These are phyloP conservation scores for Verbena officinalis DNA, from an alignment of 257 asterid genomes.

Conservation along the genomic window DNA sequence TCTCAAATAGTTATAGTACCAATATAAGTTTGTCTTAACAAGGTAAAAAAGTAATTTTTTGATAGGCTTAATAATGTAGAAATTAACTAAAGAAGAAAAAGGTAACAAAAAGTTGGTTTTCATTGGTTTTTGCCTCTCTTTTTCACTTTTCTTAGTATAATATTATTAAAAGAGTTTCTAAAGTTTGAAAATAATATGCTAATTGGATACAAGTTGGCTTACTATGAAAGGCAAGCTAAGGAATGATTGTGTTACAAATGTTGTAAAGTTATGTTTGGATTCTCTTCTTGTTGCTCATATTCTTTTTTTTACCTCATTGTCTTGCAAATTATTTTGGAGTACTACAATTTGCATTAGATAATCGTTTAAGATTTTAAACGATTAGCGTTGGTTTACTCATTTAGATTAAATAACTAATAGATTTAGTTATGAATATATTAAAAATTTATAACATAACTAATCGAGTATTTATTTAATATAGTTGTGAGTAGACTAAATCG, in stretches of 20 bases:
- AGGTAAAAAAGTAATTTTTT: background rate
- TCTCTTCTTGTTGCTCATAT: background rate
- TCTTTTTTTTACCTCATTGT: slow-evolving; percentile 10
- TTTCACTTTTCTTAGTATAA: background rate
- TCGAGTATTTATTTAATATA: too few relatives aligned
- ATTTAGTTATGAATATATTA: too few relatives aligned
- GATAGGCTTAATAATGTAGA: background rate
- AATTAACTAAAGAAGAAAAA: background rate
- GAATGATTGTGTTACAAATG: slow-evolving; percentile 11
- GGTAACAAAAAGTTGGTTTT: background rate
- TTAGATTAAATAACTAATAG: too few relatives aligned
- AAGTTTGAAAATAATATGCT: background rate
- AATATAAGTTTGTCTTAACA: background rate
- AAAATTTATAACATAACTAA: too few relatives aligned
- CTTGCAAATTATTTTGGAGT: background rate
- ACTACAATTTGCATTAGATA: too few relatives aligned
- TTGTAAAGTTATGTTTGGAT: background rate
- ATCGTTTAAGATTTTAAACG: too few relatives aligned
- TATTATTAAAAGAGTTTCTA: background rate
- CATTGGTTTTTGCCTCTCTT: background rate
- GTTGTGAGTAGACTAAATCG: too few relatives aligned
- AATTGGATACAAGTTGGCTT: background rate
- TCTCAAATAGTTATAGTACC: background rate
- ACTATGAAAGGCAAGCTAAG: slow-evolving; percentile 1
- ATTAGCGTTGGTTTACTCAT: too few relatives aligned